These are phyloP conservation scores for Nicotiana knightiana DNA, from an alignment of 257 asterid species.

Conservation along the genomic window DNA sequence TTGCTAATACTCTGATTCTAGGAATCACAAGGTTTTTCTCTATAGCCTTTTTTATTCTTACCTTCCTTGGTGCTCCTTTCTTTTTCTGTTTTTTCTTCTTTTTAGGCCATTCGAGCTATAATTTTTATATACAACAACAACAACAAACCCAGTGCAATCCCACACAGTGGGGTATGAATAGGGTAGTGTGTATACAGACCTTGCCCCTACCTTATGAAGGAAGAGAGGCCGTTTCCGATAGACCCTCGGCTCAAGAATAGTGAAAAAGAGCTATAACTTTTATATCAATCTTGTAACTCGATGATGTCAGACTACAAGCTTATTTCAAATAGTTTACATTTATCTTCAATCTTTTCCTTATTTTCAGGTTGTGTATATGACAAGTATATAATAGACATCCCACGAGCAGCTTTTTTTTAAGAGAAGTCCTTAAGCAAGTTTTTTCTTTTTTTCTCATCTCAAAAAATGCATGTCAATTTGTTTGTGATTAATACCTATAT, in stretches of 20 bases:
- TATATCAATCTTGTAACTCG: not conserved
- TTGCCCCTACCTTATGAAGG: too few relatives aligned
- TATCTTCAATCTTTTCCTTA: not conserved
- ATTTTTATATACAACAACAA: too few relatives aligned
- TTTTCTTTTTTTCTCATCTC: not conserved
- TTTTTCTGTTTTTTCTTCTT: not conserved
- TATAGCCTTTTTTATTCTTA: not conserved
- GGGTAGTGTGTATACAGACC: too few relatives aligned
- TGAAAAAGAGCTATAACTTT: not conserved
- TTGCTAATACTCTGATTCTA: not conserved
- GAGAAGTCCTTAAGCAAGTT: not conserved
- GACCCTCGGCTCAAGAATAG: too few relatives aligned
- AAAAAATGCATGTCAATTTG: not conserved
- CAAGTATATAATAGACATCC: not conserved
- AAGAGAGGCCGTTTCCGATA: too few relatives aligned
- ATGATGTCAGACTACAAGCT: not conserved
- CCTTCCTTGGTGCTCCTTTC: not conserved
- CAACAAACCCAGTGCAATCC: too few relatives aligned
- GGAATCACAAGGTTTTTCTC: not conserved
- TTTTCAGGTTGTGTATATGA: not conserved
- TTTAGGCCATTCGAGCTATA: not conserved
- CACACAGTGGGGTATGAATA: too few relatives aligned
- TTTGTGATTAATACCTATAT: not conserved
- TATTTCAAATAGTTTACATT: not conserved
- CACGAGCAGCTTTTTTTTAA: not conserved